phyloP scores from a whole-genome alignment of 805 yeast genomes.

The Candida krabiensis region DNA sequence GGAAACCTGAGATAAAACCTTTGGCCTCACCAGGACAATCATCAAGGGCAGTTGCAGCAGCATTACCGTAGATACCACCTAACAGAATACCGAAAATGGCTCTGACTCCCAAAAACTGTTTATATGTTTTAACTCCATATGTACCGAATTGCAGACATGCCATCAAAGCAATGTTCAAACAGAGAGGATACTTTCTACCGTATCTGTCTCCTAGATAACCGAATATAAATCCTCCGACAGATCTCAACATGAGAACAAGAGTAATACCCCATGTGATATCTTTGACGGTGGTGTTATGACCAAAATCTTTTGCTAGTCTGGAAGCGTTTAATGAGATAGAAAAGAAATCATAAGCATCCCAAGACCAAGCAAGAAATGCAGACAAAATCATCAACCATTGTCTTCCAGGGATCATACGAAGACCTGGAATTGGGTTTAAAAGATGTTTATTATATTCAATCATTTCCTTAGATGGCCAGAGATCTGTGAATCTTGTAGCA shows the following conservation, averaged over 20 bases:
- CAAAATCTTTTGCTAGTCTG: conserved; percentile 46
- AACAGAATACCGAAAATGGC: conserved; percentile 61
- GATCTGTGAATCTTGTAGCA: conserved; percentile 47
- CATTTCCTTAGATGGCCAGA: conserved; percentile 47
- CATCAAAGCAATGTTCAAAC: conserved; percentile 45
- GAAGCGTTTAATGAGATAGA: conserved; percentile 53
- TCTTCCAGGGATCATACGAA: conserved; percentile 44
- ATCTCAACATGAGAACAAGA: conserved; percentile 64
- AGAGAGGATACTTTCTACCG: conserved; percentile 62
- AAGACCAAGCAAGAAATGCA: conserved; percentile 61
- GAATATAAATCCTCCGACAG: conserved; percentile 64
- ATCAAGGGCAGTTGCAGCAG: conserved; percentile 53
- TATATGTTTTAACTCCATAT: conserved; percentile 56
- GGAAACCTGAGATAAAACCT: conserved; percentile 63
- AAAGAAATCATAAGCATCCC: conserved; percentile 68
- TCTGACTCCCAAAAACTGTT: conserved; percentile 61
- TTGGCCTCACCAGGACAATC: conserved; percentile 53
- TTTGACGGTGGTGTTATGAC: conserved; percentile 43
- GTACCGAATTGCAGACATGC: conserved; percentile 60
- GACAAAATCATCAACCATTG: conserved; percentile 59
- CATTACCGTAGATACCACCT: conserved; percentile 58
- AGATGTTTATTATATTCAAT: conserved; percentile 37
- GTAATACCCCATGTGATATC: conserved; percentile 68
- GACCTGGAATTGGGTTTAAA: conserved; percentile 64
- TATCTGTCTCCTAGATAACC: conserved; percentile 60